A percentile compares a stretch with the other conserved stretches of the same genome.
phyloP scores from a whole-genome alignment of 1,284 basidiomycete species.

The Leccinum angustisporum region DNA sequence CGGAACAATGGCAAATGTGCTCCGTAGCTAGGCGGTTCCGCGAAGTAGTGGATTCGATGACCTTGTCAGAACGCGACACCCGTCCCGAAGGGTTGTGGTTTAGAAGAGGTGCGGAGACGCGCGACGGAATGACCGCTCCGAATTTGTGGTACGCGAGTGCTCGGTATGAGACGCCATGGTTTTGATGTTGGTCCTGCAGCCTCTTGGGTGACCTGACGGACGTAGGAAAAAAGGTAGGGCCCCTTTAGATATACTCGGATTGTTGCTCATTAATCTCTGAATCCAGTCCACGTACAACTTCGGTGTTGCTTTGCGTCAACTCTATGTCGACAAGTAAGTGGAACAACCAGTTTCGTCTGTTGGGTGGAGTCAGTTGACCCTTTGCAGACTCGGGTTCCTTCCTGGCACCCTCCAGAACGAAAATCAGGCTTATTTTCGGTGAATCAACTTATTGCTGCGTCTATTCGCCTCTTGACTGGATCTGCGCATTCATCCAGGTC shows the following conservation, averaged over 20 bases:
- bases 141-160: slow-evolving; percentile 61
- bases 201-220: slow-evolving; percentile 81
- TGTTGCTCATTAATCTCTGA: slow-evolving; percentile 8
- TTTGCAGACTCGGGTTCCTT: slow-evolving; percentile 60
- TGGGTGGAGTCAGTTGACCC: background rate
- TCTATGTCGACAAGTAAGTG: slow-evolving; percentile 70
- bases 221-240: slow-evolving; percentile 60
- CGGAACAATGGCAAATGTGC: slow-evolving; percentile 71
- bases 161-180: background rate
- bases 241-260: background rate
- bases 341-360: background rate
- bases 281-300: slow-evolving; percentile 72
- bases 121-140: slow-evolving; percentile 50
- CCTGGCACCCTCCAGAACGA: slow-evolving; percentile 51
- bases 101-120: slow-evolving; percentile 53
- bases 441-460: slow-evolving; percentile 3
- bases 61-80: slow-evolving; percentile 21
- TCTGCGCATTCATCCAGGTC: slow-evolving; percentile 35
- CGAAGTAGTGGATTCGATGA: slow-evolving; percentile 42
- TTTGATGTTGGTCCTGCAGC: slow-evolving; percentile 37
- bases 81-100: slow-evolving; percentile 34
- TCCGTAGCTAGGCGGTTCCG: slow-evolving; percentile 54
- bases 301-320: slow-evolving; percentile 57
- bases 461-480: background rate
- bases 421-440: slow-evolving; percentile 65